These are phyloP conservation scores for Pilobolus umbonatus DNA, from an alignment of 192 early-diverging fungal genomes.

Conservation along the genomic window DNA sequence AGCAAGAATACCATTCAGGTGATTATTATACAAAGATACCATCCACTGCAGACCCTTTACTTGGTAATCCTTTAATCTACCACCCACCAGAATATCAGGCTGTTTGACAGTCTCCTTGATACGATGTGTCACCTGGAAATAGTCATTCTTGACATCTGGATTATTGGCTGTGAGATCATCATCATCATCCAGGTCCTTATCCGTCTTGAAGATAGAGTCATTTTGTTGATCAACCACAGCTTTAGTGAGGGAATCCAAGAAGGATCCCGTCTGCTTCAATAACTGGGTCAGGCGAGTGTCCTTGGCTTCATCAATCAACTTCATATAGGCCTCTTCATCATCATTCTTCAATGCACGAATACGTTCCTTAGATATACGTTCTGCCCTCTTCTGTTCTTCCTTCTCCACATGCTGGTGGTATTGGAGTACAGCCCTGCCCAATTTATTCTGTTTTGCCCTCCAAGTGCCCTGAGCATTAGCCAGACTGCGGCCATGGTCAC, in stretches of 20 bases:
- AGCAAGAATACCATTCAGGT: constrained; percentile 95
- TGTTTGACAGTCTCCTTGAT: constrained; percentile 80
- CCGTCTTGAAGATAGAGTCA: constrained; percentile 36
- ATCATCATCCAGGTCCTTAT: background rate
- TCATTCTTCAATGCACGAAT: constrained; percentile 92
- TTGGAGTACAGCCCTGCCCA: constrained; percentile 75
- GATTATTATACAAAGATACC: constrained; percentile 98
- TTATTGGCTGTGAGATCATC: constrained; percentile 7
- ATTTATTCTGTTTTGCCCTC: constrained; percentile 60
- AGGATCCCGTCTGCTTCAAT: constrained; percentile 85
- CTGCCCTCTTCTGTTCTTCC: constrained; percentile 89
- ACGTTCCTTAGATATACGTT: constrained; percentile 90
- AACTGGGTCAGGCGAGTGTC: constrained; percentile 93
- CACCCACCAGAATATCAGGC: constrained; percentile 81
- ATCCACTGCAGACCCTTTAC: constrained; percentile 98
- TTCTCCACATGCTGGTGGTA: constrained; percentile 83
- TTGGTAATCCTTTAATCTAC: constrained; percentile 95
- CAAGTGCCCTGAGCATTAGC: constrained; percentile 60
- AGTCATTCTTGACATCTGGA: constrained; percentile 58
- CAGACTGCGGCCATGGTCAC: constrained; percentile 69
- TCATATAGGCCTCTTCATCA: constrained; percentile 97
- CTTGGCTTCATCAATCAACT: constrained; percentile 92
- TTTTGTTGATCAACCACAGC: constrained; percentile 83
- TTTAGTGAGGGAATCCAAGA: constrained; percentile 78
- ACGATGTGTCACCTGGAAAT: constrained; percentile 86